These are phyloP conservation scores for Hyaloscypha hepaticicola DNA, from an alignment of 495 filamentous ascomycete genomes.

Conservation along the genomic window DNA sequence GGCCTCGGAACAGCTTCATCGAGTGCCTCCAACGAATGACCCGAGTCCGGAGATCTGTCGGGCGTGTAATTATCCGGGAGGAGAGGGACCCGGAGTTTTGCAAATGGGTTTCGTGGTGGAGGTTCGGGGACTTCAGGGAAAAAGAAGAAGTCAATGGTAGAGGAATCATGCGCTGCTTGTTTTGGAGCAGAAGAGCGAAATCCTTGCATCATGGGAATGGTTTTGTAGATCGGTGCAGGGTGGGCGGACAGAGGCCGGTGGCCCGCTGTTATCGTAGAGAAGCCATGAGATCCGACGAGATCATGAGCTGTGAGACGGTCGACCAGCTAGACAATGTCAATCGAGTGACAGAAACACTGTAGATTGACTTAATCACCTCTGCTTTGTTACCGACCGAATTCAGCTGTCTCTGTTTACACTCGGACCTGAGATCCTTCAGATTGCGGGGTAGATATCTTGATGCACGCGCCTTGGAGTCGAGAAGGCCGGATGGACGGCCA, in stretches of 20 bases:
- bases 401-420: slow-evolving; percentile 26
- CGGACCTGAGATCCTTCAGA: slow-evolving; percentile 23
- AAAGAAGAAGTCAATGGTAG: slow-evolving; percentile 32
- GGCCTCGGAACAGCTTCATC: slow-evolving; percentile 25
- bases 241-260: slow-evolving; percentile 11
- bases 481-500: slow-evolving; percentile 24
- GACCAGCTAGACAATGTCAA: slow-evolving; percentile 26
- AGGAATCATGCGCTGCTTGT: slow-evolving; percentile 24
- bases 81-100: slow-evolving; percentile 33
- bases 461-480: slow-evolving; percentile 18
- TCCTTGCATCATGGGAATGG: slow-evolving; percentile 32
- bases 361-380: slow-evolving; percentile 17
- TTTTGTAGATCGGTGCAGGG: slow-evolving; percentile 3
- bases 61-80: slow-evolving; percentile 34
- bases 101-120: slow-evolving; percentile 29
- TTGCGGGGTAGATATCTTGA: slow-evolving; percentile 29
- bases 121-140: slow-evolving; percentile 25
- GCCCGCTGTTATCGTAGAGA: slow-evolving; percentile 10
- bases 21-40: slow-evolving; percentile 20
- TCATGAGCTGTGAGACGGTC: slow-evolving; percentile 28
- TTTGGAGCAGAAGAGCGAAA: slow-evolving; percentile 28
- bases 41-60: slow-evolving; percentile 26
- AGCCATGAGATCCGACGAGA: slow-evolving; percentile 19
- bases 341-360: background rate
- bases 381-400: slow-evolving; percentile 23